Base-by-base conservation (phyloP, 768 basidiomycete species). In the Leccinum ochraceum region DNA sequence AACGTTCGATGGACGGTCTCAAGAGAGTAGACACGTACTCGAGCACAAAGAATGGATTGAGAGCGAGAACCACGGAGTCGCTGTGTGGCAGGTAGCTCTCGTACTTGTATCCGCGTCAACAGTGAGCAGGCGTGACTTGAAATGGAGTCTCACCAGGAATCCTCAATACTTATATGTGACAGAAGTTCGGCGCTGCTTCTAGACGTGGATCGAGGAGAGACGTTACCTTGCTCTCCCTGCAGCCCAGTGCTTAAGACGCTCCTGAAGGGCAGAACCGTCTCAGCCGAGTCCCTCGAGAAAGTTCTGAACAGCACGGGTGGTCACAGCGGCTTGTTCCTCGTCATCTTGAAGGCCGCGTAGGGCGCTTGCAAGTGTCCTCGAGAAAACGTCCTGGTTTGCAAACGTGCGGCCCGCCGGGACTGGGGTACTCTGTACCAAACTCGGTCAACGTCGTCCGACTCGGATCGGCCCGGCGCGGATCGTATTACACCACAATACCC, bases 1-100 rank as follows among this genome's bases (percentile, higher is more conserved):
- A 56, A 17, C 2, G 13, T 51, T 16, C 8, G 22, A 26, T 4
- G 8, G 28, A 51, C 7, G 17, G 26, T 30, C 16, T 0, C 16
- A 26, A 32, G 3, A 2, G 16, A 36, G 56, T 37, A 22, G 24
- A 24, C 79, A 6, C 92, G 60, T 69, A 95, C 94, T 97, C 94
- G 64, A 98, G 87, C 6, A 98, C 92, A 72, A 98, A 97, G 81
- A 94, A 99, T 0, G 95, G 96, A 69, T 98, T 99, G 67, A 98
- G 80, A 37, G 90, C 89, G 58, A 99, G 83, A 2, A 98, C 96
- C 39, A 98, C 95, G 0, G 95, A 92, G 65, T 96, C 94, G 62
- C 86, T 86, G 71, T 93, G 89, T 2, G 87, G 89, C 48, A 97
- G 80, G 69, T 30, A 30, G 30, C 30, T 30, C 30, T 30, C 30